Base-by-base conservation (phyloP, 2,329 filamentous ascomycete genomes). In the Epichloe coenophiala region DNA sequence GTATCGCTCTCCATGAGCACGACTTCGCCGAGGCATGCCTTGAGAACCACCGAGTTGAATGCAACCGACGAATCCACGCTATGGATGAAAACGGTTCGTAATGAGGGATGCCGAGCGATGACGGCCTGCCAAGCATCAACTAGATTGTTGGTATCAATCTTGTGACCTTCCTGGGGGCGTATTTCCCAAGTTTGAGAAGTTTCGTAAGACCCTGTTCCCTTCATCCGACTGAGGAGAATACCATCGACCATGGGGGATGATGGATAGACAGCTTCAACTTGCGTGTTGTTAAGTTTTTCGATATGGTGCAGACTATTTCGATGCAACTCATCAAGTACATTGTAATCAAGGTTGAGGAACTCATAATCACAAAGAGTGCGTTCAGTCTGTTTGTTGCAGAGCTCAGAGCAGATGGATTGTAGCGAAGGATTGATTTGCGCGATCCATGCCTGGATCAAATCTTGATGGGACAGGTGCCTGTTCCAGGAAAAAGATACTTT, bases 241-340 rank as follows among this genome's bases (percentile, higher is more conserved):
- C 63, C 64, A 12, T 62, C 57, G 35, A 67, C 64, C 51, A 63
- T 59, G 0, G 61, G 59, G 1, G 65, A 61, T 44, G 60, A 66
- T 1, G 65, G 65, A 13, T 60, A 62, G 1, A 66, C 55, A 36
- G 63, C 59, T n/a, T 66, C 59, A 12, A 68, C 53, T 35, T 35
- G 33, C 3, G 48, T 40, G 7, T 60, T 54, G 0, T 51, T 38
- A 1, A 57, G 41, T n/a, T 48, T 21, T 13, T 19, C 11, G 6
- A 57, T 46, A 1, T 48, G 43, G 5, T 47, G 39, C 7, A 41
- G 57, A 53, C 33, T 45, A 12, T 41, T 48, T 23, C 15, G 52
- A 50, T 37, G 50, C 36, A 58, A 53, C n/a, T 59, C 45, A 31
- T 55, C 54, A 23, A 52, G 45, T 17, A n/a, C 11, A 19, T 23